Percentiles rank a stretch among this genome's conserved stretches.
Evolutionary conservation across 2,329 filamentous ascomycete genomes (phyloP).

Genomic region (Neopestalotiopsis clavispora): DNA sequence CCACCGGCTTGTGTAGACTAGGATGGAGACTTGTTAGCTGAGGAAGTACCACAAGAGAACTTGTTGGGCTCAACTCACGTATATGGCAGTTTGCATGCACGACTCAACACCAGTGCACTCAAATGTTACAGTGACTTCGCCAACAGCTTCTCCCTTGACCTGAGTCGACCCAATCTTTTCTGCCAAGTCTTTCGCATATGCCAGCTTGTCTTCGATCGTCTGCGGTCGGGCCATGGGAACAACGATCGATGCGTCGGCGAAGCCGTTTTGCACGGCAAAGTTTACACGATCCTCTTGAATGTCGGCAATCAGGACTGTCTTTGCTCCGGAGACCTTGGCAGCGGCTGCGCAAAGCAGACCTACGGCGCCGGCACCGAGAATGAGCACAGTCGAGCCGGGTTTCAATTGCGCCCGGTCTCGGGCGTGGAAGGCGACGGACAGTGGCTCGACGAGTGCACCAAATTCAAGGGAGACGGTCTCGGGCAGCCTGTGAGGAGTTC

Average conservation of each 20-base stretch:
- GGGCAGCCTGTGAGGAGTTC: conserved; percentile 47
- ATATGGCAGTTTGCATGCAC: conserved; percentile 77
- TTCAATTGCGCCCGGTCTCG: conserved; percentile 49
- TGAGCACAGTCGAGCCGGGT: conserved; percentile 48
- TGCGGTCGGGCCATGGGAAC: conserved; percentile 55
- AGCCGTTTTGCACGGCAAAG: conserved; percentile 61
- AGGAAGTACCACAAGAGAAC: neutral
- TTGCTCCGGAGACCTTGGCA: conserved; percentile 49
- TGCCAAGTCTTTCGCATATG: conserved; percentile 55
- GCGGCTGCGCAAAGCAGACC: conserved; percentile 67
- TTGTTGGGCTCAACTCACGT: conserved; percentile 48
- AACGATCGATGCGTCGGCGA: conserved; percentile 57
- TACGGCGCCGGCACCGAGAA: conserved; percentile 66
- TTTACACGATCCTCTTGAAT: conserved; percentile 60
- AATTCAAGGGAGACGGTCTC: conserved; percentile 51
- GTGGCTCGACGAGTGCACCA: conserved; percentile 64
- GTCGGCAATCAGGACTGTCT: conserved; percentile 57
- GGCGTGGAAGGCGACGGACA: conserved; percentile 65
- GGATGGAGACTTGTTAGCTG: neutral
- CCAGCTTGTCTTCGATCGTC: conserved; percentile 57
- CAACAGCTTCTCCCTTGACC: conserved; percentile 48
- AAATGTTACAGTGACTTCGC: conserved; percentile 70
- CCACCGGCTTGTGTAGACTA: conserved; percentile 70
- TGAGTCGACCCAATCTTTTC: conserved; percentile 43
- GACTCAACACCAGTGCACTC: conserved; percentile 82